Percentiles rank a stretch among this genome's conserved stretches.
These are phyloP conservation scores for Citrus sinensis DNA, from an alignment of 345 rosid species.

Conservation along the genomic window DVS_A1.0 CM039163.1:3661001-3661500, in stretches of 20 bases:
- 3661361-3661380: not conserved
- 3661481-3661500: not conserved
- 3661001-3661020: constrained; percentile 88
- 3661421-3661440: not conserved
- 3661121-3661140: not conserved
- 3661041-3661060: constrained; percentile 4
- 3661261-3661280: not conserved
- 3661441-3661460: not conserved
- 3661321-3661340: not conserved
- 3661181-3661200: too few species aligned
- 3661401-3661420: not conserved
- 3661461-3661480: not conserved
- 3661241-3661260: not conserved
- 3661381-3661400: not conserved
- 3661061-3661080: not conserved
- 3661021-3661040: constrained; percentile 66
- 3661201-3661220: not conserved
- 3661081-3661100: not conserved
- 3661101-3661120: not conserved
- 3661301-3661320: not conserved
- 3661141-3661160: not conserved
- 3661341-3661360: not conserved
- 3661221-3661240: not conserved
- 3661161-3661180: not conserved
- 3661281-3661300: not conserved